Evolutionary conservation across 1,284 basidiomycete genomes (phyloP).

Genomic region (Austroboletus niveus): DNA sequence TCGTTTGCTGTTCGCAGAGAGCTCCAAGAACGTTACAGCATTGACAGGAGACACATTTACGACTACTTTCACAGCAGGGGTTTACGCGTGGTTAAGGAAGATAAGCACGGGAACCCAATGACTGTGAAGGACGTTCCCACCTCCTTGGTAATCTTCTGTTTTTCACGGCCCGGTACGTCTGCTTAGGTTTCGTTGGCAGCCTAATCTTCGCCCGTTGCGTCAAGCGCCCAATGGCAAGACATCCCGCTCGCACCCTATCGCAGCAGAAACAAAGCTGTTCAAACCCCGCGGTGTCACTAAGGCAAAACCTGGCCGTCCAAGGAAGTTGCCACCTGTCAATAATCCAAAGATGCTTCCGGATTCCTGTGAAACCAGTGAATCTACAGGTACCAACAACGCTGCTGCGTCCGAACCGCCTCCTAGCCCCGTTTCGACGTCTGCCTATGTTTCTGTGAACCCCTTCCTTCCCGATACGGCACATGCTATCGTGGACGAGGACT

Average conservation of each 20-base stretch:
- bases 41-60: conserved; percentile 71
- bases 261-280: conserved; percentile 12
- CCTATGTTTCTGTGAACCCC: conserved; percentile 29
- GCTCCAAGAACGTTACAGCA: conserved; percentile 62
- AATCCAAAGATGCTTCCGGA: conserved; percentile 3
- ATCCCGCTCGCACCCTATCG: conserved; percentile 15
- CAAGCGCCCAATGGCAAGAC: conserved; percentile 20
- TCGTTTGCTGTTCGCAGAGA: conserved; percentile 64
- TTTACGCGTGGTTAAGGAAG: conserved; percentile 65
- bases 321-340: conserved; percentile 12
- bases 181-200: conserved; percentile 16
- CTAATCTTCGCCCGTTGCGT: conserved; percentile 31
- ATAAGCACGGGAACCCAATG: conserved; percentile 47
- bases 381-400: neutral
- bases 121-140: conserved; percentile 18
- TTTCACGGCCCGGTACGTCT: conserved; percentile 4
- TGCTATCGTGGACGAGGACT: conserved; percentile 1
- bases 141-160: conserved; percentile 20
- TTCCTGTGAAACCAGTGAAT: conserved; percentile 9
- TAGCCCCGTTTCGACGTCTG: neutral
- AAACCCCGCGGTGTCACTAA: conserved; percentile 32
- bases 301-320: conserved; percentile 30
- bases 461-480: conserved; percentile 12
- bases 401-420: conserved; percentile 10
- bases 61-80: conserved; percentile 71